Conservation (phyloP, 192 early-diverging fungal genomes). For the Dispira parvispora region DNA sequence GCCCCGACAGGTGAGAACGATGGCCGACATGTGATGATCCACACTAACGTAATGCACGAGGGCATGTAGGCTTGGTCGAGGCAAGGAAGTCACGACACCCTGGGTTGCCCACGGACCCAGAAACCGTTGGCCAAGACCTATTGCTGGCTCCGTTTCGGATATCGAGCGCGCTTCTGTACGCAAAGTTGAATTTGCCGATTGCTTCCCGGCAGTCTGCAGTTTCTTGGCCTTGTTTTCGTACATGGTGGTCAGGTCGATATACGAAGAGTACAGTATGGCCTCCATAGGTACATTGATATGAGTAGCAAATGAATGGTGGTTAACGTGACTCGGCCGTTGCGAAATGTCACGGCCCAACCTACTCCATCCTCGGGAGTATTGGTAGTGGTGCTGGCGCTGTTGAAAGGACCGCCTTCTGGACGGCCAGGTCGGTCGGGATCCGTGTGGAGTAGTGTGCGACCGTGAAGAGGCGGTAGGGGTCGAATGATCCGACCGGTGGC, state of each 20-base stretch:
- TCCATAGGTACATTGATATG: conserved; percentile 59
- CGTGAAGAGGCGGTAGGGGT: background rate
- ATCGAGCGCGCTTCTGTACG: no score
- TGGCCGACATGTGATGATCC: conserved; percentile 55
- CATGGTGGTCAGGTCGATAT: conserved; percentile 26
- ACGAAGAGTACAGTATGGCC: conserved; percentile 56
- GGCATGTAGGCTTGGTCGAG: conserved; percentile 44
- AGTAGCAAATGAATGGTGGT: conserved; percentile 60
- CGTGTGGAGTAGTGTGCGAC: background rate
- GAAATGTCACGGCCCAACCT: conserved; percentile 7
- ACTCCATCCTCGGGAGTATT: conserved; percentile 22
- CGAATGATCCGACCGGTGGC: no score
- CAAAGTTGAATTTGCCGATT: no score
- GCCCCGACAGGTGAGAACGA: conserved; percentile 74
- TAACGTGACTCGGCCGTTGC: conserved; percentile 30
- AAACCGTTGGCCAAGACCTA: no score
- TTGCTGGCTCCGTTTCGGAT: no score
- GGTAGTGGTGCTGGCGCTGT: conserved; percentile 12
- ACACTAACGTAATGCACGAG: conserved; percentile 67
- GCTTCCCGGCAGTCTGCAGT: background rate
- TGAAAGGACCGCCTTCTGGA: background rate
- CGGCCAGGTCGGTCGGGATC: background rate
- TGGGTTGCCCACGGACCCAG: no score
- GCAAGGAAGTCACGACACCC: background rate
- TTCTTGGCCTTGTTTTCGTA: conserved; percentile 11